A percentile compares a stretch with the other conserved stretches of the same genome.
Conservation (phyloP, 352 stramenopile species). For the Phytophthora podocarpi region DNA sequence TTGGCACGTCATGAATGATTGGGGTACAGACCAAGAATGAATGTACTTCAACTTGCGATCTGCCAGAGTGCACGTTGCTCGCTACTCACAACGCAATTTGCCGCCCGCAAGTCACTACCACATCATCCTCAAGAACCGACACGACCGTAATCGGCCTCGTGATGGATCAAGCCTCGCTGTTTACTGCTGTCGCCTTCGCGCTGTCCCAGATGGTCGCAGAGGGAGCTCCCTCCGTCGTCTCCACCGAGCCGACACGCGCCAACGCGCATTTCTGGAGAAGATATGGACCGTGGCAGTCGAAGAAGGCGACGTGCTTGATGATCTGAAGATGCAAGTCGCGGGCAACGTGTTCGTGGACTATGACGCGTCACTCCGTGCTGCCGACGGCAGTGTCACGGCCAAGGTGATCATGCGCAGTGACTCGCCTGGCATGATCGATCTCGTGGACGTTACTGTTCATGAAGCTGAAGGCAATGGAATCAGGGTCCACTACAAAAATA, state of each 20-base stretch:
- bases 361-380: slow-evolving; percentile 27
- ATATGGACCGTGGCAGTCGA: slow-evolving; percentile 35
- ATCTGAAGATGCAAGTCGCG: slow-evolving; percentile 31
- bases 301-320: slow-evolving; percentile 15
- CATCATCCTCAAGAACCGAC: background rate
- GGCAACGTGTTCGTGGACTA: slow-evolving; percentile 52
- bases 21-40: slow-evolving; percentile 6
- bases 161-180: slow-evolving; percentile 16
- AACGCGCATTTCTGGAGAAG: slow-evolving; percentile 30
- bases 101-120: background rate
- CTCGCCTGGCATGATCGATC: slow-evolving; percentile 31
- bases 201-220: background rate
- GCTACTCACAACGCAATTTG: slow-evolving; percentile 29
- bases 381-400: slow-evolving; percentile 16
- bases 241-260: slow-evolving; percentile 2
- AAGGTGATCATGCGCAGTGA: slow-evolving; percentile 38
- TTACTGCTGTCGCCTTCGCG: slow-evolving; percentile 5
- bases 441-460: slow-evolving; percentile 37
- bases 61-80: background rate
- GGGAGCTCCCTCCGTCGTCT: slow-evolving; percentile 18
- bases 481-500: slow-evolving; percentile 52
- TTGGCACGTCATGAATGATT: slow-evolving; percentile 20
- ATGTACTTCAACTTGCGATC: slow-evolving; percentile 25
- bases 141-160: background rate
- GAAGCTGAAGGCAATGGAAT: slow-evolving; percentile 31